These are phyloP conservation scores for Xylaria venustula DNA, from an alignment of 495 filamentous ascomycete species.

Conservation along the genomic window DNA sequence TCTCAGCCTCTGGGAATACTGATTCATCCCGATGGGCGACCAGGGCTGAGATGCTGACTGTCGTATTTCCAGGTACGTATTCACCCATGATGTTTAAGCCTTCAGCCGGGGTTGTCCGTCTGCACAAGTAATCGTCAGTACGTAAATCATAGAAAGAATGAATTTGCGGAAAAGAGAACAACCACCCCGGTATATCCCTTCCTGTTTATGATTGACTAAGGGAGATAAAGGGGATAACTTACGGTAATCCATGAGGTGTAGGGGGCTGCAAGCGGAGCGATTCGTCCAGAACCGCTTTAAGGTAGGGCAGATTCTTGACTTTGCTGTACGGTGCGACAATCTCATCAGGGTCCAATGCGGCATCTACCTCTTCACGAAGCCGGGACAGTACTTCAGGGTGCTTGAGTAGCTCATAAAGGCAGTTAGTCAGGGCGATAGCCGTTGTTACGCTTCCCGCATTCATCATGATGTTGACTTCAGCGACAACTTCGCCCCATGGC, in stretches of 20 bases:
- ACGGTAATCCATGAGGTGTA: constrained; percentile 43
- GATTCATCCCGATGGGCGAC: neutral
- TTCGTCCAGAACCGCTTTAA: constrained; percentile 58
- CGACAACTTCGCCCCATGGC: constrained; percentile 34
- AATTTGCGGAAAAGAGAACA: no score
- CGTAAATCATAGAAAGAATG: no score
- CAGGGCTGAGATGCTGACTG: neutral
- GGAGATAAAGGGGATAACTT: neutral
- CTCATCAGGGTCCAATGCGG: constrained; percentile 51
- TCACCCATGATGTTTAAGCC: neutral
- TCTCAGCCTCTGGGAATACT: neutral
- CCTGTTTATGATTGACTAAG: no score
- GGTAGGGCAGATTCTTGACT: constrained; percentile 41
- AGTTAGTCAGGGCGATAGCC: constrained; percentile 48
- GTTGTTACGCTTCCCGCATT: constrained; percentile 57
- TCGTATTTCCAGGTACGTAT: neutral
- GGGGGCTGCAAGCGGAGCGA: constrained; percentile 53
- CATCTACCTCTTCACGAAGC: constrained; percentile 49
- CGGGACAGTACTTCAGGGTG: constrained; percentile 38
- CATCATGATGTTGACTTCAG: constrained; percentile 36
- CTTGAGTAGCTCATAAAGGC: constrained; percentile 48
- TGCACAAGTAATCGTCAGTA: neutral
- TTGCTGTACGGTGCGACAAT: constrained; percentile 20
- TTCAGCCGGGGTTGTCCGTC: constrained; percentile 28
- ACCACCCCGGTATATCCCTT: no score